Evolutionary conservation across 2,329 filamentous ascomycete genomes (phyloP), one percentile per base, ranked within the genome.

Genomic region (Tolypocladium capitatum): DNA sequence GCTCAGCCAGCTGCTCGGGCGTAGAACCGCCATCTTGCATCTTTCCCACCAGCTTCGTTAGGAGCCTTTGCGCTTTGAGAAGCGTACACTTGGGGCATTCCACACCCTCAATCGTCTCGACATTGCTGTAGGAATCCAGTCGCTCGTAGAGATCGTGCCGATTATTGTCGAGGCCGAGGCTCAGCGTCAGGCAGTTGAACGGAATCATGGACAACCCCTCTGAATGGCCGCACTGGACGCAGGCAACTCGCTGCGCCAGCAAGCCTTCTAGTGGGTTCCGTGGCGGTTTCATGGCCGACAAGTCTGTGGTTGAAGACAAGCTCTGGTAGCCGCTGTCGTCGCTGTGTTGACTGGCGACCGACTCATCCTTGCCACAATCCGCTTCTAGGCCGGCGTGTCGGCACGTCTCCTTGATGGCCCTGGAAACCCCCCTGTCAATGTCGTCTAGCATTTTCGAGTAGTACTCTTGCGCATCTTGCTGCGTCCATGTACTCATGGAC

Each of bases 401-500:
- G 13, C 56, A 58, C 13, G 48, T 47, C 21, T 49, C 53, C 6
- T 62, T 57, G 18, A 64, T 58, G 42, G 73, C 73, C 54, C 73
- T 75, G 20, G 71, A 68, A 36, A 87, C 72, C 59, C 94, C 87
- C 58, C 83, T 84, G 58, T 96, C 87, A 28, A 95, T 72, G 56
- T 90, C 83, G 55, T 91, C 88, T 43, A 96, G 66, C 14, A 98
- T 74, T 58, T 91, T 94, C 16, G 88, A 91, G 58, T 86, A 96
- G 63, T 97, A 98, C 64, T 98, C 92, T 61, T 97, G 92, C 5
- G 92, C 92, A 66, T 98, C 92, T 65, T 98, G 92, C 62, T 97
- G 92, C 56, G 94, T 86, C 79, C 86, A 94, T 30, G 86, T 95
- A 64, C 84, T 91, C 83, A 97, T 94, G 10, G 83, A 90, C 65